Conservation (phyloP, 1,284 basidiomycete genomes). For the Xanthoconium separans region DNA sequence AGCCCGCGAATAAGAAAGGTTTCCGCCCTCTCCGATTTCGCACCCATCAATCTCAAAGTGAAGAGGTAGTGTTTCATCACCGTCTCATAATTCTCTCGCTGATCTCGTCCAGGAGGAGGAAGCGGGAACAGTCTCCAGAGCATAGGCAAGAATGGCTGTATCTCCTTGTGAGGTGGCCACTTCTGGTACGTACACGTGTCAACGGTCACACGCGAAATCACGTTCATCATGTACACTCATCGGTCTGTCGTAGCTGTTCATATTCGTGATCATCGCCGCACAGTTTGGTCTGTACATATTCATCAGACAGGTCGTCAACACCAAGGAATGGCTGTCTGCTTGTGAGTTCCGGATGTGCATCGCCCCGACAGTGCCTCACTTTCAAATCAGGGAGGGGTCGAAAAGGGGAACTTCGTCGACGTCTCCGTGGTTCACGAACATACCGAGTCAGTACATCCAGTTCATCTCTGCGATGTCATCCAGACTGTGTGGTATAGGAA, state of each 20-base stretch:
- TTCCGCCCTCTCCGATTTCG: conserved; percentile 89
- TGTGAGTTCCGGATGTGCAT: conserved; percentile 50
- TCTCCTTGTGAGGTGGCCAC: conserved; percentile 83
- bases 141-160: conserved; percentile 78
- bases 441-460: conserved; percentile 50
- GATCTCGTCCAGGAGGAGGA: conserved; percentile 41
- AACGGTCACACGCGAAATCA: not conserved
- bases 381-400: conserved; percentile 70
- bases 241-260: conserved; percentile 53
- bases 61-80: conserved; percentile 47
- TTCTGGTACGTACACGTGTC: conserved; percentile 58
- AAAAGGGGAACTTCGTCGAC: conserved; percentile 75
- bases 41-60: conserved; percentile 84
- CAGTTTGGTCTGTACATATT: conserved; percentile 89
- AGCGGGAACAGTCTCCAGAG: conserved; percentile 44
- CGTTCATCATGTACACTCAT: conserved; percentile 5
- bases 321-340: conserved; percentile 88
- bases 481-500: conserved; percentile 42
- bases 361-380: not conserved
- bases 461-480: not conserved
- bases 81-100: not conserved
- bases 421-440: conserved; percentile 69
- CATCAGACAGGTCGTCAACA: conserved; percentile 88
- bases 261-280: conserved; percentile 81
- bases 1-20: conserved; percentile 64